These are phyloP conservation scores for Rosa rugosa DNA, from an alignment of 306 rosid species.

Conservation along the genomic window DNA sequence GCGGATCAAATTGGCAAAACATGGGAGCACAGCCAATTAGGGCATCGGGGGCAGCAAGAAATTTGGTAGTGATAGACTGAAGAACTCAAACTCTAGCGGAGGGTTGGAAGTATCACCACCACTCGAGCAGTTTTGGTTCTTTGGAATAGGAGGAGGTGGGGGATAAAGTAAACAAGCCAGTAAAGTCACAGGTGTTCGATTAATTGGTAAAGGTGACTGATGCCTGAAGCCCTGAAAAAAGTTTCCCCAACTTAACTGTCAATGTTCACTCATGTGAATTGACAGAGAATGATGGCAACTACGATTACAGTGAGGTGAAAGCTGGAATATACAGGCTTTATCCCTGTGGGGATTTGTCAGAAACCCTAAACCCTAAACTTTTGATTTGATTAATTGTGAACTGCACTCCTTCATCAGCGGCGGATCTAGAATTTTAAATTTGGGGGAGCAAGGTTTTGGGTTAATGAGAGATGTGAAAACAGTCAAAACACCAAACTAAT, in stretches of 20 bases:
- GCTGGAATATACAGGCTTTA: background rate
- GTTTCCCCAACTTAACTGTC: background rate
- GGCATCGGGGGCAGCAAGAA: background rate
- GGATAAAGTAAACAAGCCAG: background rate
- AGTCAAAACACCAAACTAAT: no score
- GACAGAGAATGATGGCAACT: no score
- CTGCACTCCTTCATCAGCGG: no score
- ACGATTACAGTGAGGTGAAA: background rate
- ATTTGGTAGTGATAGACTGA: background rate
- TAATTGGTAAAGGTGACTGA: slow-evolving; percentile 7
- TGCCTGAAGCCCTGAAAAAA: background rate
- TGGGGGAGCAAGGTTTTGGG: no score
- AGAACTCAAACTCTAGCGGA: background rate
- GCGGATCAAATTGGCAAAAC: slow-evolving; percentile 11
- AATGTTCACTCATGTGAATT: background rate
- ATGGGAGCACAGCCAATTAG: background rate
- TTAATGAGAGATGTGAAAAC: no score
- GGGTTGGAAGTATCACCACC: background rate
- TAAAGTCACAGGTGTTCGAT: background rate
- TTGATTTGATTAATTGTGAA: no score
- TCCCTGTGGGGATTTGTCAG: background rate
- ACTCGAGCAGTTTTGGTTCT: background rate
- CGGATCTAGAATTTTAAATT: no score
- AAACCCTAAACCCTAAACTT: background rate
- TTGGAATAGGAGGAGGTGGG: background rate